Evolutionary conservation across 2,329 filamentous ascomycete genomes (phyloP).

Genomic region (Rhytidhysteron rufulum): DNA sequence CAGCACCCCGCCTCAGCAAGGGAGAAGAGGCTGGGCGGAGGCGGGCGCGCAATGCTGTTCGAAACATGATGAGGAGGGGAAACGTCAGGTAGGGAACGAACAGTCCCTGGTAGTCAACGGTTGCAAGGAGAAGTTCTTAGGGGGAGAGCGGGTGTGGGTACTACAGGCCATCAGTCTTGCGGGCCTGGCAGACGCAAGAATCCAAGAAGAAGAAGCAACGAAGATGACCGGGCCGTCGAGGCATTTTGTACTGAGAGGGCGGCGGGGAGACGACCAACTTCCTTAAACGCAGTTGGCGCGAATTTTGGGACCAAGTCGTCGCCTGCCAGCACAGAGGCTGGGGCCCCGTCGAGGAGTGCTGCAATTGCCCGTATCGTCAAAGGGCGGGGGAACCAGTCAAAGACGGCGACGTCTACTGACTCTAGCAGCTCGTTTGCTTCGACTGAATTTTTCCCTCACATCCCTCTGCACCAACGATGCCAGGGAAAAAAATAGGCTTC

Average conservation of each 20-base stretch:
- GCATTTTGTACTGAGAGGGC: slow-evolving; percentile 26
- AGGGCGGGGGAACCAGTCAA: slow-evolving; percentile 19
- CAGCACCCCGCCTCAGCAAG: slow-evolving; percentile 23
- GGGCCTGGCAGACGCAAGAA: slow-evolving; percentile 6
- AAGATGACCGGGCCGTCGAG: slow-evolving; percentile 16
- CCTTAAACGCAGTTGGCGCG: slow-evolving; percentile 34
- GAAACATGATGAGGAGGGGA: slow-evolving; percentile 26
- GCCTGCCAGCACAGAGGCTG: slow-evolving; percentile 23
- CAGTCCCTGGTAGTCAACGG: slow-evolving; percentile 12
- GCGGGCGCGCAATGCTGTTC: slow-evolving; percentile 21
- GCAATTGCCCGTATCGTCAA: slow-evolving; percentile 9
- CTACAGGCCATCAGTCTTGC: slow-evolving; percentile 22
- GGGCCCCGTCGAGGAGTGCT: slow-evolving; percentile 21
- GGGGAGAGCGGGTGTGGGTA: slow-evolving; percentile 15
- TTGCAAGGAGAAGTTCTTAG: slow-evolving; percentile 10
- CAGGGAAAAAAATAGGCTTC: slow-evolving; percentile 31
- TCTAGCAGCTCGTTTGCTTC: slow-evolving; percentile 17
- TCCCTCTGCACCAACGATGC: slow-evolving; percentile 24
- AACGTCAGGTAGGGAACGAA: slow-evolving; percentile 10
- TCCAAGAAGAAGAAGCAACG: slow-evolving; percentile 13
- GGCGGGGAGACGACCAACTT: slow-evolving; percentile 26
- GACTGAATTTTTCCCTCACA: slow-evolving; percentile 18
- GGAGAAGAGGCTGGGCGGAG: slow-evolving; percentile 25
- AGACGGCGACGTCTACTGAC: too few species aligned
- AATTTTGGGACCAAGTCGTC: slow-evolving; percentile 17